Conservation (phyloP, 805 yeast genomes). For the Phaffomyces thermotolerans region DNA sequence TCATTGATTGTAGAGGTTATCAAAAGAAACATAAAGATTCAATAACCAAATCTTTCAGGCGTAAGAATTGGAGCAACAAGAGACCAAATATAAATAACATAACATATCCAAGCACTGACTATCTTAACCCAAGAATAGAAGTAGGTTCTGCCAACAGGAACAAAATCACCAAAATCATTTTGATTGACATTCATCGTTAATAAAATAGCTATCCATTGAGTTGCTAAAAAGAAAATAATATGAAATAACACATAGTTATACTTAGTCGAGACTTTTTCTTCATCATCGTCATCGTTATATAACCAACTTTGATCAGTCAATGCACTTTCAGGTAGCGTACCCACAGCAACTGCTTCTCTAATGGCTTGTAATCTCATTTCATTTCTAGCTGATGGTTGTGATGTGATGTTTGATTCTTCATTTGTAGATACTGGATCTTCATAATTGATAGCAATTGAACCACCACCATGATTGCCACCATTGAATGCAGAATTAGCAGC, state of each 20-base stretch:
- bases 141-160: slow-evolving; percentile 95
- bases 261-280: slow-evolving; percentile 54
- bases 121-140: slow-evolving; percentile 94
- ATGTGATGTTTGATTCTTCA: slow-evolving; percentile 29
- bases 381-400: slow-evolving; percentile 46
- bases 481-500: slow-evolving; percentile 73
- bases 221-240: slow-evolving; percentile 85
- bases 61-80: slow-evolving; percentile 81
- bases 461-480: slow-evolving; percentile 30
- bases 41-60: slow-evolving; percentile 72
- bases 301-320: slow-evolving; percentile 64
- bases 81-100: slow-evolving; percentile 81
- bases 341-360: slow-evolving; percentile 92
- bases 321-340: slow-evolving; percentile 90
- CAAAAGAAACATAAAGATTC: neutral
- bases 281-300: slow-evolving; percentile 36
- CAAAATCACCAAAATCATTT: slow-evolving; percentile 79
- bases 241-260: slow-evolving; percentile 88
- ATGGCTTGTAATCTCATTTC: slow-evolving; percentile 84
- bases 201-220: slow-evolving; percentile 93
- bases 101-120: slow-evolving; percentile 88
- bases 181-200: slow-evolving; percentile 86
- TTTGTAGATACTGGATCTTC: slow-evolving; percentile 19
- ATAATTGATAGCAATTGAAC: slow-evolving; percentile 28
- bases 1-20: no score